phyloP scores from a whole-genome alignment of 2,329 filamentous ascomycete species.

The Dichotomopilus funicola region DNA sequence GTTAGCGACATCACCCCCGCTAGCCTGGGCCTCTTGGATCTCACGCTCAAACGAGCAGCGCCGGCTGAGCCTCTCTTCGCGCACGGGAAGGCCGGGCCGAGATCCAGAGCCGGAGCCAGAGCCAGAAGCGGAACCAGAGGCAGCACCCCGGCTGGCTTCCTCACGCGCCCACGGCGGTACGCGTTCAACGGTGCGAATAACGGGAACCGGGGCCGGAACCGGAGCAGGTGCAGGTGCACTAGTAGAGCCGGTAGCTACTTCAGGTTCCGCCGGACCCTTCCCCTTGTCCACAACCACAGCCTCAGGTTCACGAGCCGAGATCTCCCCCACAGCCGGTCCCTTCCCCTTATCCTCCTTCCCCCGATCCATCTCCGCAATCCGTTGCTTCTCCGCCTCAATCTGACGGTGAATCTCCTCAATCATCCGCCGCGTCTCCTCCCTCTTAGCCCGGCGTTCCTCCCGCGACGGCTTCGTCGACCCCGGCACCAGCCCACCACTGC shows the following conservation, averaged over 20 bases:
- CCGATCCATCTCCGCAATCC: constrained; percentile 21
- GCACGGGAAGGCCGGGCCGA: no score
- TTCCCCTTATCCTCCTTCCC: constrained; percentile 18
- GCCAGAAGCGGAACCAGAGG: constrained; percentile 6
- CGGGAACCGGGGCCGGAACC: constrained; percentile 38
- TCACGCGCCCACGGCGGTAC: constrained; percentile 43
- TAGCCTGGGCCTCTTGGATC: constrained; percentile 34
- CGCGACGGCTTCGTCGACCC: constrained; percentile 16
- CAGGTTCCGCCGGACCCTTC: no score
- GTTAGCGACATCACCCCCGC: constrained; percentile 29
- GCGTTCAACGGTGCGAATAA: constrained; percentile 45
- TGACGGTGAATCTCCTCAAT: constrained; percentile 21
- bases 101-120: no score
- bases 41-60: constrained; percentile 46
- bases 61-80: constrained; percentile 38
- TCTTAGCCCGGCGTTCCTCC: constrained; percentile 20
- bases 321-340: no score
- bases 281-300: no score
- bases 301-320: no score
- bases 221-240: constrained; percentile 22
- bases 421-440: constrained; percentile 22
- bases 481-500: constrained; percentile 1
- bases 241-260: no score
- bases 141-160: constrained; percentile 17
- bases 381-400: constrained; percentile 22